A percentile compares a stretch with the other conserved stretches of the same genome.
These are phyloP conservation scores for Aspergillus cavernicola DNA, from an alignment of 495 filamentous ascomycete genomes.

Conservation along the genomic window DNA sequence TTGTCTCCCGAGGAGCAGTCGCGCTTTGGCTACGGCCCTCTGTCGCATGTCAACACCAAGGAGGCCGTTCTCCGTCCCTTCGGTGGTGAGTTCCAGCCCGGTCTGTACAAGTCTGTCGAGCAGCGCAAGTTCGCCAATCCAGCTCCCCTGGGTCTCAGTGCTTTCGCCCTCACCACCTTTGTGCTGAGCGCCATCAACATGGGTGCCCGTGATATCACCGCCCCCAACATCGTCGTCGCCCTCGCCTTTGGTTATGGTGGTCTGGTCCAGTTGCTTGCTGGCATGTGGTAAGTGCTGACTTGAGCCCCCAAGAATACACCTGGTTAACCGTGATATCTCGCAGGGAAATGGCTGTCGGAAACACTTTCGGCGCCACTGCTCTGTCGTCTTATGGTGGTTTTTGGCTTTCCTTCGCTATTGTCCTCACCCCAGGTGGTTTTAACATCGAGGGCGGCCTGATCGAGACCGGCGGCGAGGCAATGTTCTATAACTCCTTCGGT, in stretches of 20 bases:
- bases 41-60: slow-evolving; percentile 63
- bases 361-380: slow-evolving; percentile 96
- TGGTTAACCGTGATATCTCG: neutral
- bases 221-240: slow-evolving; percentile 66
- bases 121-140: slow-evolving; percentile 83
- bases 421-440: slow-evolving; percentile 78
- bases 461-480: slow-evolving; percentile 13
- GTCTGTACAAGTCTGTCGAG: slow-evolving; percentile 74
- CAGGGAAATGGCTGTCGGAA: slow-evolving; percentile 98
- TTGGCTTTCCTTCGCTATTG: slow-evolving; percentile 89
- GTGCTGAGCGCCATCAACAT: slow-evolving; percentile 86
- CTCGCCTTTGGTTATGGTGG: slow-evolving; percentile 80
- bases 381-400: slow-evolving; percentile 97
- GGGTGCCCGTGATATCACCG: slow-evolving; percentile 52
- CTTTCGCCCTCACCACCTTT: slow-evolving; percentile 96
- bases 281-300: slow-evolving; percentile 82
- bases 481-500: slow-evolving; percentile 68
- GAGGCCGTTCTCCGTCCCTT: slow-evolving; percentile 72
- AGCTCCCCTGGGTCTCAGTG: slow-evolving; percentile 78
- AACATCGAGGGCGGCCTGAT: slow-evolving; percentile 42
- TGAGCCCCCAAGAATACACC: no score
- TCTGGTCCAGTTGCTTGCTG: slow-evolving; percentile 85
- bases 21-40: slow-evolving; percentile 59
- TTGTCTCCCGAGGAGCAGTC: slow-evolving; percentile 41
- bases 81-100: slow-evolving; percentile 95